Conservation (phyloP, 805 yeast species). For the Lipomyces mesembrius region DNA sequence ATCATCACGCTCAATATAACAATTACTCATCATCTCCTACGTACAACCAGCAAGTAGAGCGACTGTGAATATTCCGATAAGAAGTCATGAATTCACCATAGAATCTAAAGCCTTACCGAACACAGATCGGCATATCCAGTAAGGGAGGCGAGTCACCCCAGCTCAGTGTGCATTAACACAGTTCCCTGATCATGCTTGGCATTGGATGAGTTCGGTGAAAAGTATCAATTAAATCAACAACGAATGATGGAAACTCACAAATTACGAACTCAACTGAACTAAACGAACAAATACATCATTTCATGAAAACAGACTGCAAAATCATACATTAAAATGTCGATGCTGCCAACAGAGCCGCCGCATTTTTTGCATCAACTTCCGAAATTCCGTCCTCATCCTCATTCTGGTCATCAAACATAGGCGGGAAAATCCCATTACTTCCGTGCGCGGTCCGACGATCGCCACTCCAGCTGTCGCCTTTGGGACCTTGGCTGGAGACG, state of each 20-base stretch:
- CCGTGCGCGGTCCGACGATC: constrained; percentile 54
- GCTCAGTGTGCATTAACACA: too few relatives aligned
- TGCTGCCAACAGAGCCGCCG: constrained; percentile 79
- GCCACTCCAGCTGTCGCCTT: constrained; percentile 66
- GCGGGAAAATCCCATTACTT: constrained; percentile 36
- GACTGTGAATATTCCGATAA: too few relatives aligned
- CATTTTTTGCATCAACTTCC: constrained; percentile 76
- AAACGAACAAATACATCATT: constrained; percentile 10
- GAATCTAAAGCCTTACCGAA: too few relatives aligned
- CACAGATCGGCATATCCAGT: too few relatives aligned
- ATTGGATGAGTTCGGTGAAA: neutral
- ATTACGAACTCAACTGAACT: neutral
- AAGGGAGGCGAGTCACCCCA: too few relatives aligned
- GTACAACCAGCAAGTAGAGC: too few relatives aligned
- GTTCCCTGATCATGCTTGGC: too few relatives aligned
- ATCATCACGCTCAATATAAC: too few relatives aligned
- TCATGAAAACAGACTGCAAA: neutral
- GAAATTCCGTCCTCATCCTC: constrained; percentile 40
- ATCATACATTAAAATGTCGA: constrained; percentile 59
- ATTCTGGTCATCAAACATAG: constrained; percentile 31
- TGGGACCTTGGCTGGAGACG: constrained; percentile 54
- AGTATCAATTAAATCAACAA: constrained; percentile 5
- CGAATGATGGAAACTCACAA: neutral
- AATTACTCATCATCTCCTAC: too few relatives aligned
- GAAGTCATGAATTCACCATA: too few relatives aligned